Evolutionary conservation across 208 protist species (phyloP).

Genomic region (Trypanosoma mega): DNA sequence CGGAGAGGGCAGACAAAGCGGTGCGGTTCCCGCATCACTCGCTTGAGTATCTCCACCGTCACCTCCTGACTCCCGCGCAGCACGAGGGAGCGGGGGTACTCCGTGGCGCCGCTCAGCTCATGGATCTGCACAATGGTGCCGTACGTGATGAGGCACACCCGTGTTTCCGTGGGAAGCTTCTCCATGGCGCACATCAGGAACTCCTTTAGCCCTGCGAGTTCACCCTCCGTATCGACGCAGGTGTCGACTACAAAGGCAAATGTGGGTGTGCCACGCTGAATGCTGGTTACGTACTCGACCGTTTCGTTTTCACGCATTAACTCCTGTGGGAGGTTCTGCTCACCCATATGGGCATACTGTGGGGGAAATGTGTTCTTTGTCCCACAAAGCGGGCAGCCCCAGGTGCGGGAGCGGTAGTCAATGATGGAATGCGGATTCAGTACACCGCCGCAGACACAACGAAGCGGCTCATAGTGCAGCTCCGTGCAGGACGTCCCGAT

Average conservation of each 20-base stretch:
- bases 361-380: conserved; percentile 93
- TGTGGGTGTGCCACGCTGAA: conserved; percentile 50
- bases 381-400: conserved; percentile 96
- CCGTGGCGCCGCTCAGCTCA: conserved; percentile 61
- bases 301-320: conserved; percentile 91
- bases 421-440: conserved; percentile 94
- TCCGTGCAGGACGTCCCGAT: conserved; percentile 84
- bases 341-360: conserved; percentile 92
- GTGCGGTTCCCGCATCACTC: conserved; percentile 39
- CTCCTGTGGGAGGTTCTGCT: conserved; percentile 91
- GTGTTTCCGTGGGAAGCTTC: conserved; percentile 91
- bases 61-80: conserved; percentile 82
- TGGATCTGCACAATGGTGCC: conserved; percentile 95
- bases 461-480: conserved; percentile 93
- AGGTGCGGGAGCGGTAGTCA: conserved; percentile 65
- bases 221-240: conserved; percentile 93
- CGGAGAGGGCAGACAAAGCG: conserved; percentile 82
- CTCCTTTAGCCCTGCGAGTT: conserved; percentile 93
- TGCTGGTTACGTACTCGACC: conserved; percentile 93
- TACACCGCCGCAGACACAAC: conserved; percentile 92
- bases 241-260: conserved; percentile 98
- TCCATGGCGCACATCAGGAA: conserved; percentile 90
- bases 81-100: conserved; percentile 83
- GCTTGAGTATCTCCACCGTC: conserved; percentile 50
- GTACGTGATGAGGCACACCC: conserved; percentile 98